Percentiles rank a stretch among this genome's conserved stretches.
phyloP scores from a whole-genome alignment of 73 alveolate species.

The Blepharisma japonicum region DNA sequence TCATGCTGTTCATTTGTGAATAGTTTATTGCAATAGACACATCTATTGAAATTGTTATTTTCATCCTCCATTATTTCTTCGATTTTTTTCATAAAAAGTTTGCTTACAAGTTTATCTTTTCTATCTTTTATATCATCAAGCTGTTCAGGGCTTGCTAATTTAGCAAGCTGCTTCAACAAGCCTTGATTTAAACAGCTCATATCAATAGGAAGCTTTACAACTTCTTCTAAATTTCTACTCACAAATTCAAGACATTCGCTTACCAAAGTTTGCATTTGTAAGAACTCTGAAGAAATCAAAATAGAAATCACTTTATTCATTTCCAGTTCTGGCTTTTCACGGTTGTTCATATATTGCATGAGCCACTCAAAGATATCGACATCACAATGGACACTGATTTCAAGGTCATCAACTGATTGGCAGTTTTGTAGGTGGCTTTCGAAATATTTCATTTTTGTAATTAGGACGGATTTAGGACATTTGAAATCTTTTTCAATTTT shows the following conservation, averaged over 20 bases:
- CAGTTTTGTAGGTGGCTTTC: conserved; percentile 53
- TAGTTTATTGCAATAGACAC: conserved; percentile 53
- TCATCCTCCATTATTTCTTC: conserved; percentile 47
- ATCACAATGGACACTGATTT: conserved; percentile 74
- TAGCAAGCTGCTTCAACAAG: conserved; percentile 39
- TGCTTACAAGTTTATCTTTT: conserved; percentile 50
- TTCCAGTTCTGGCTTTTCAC: conserved; percentile 48
- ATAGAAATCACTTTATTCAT: conserved; percentile 54
- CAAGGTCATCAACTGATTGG: conserved; percentile 58
- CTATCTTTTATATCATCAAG: conserved; percentile 48
- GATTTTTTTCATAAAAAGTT: conserved; percentile 48
- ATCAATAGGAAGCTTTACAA: conserved; percentile 62
- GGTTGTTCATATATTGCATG: conserved; percentile 46
- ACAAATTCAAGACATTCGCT: conserved; percentile 57
- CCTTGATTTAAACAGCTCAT: conserved; percentile 55
- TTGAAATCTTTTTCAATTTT: conserved; percentile 56
- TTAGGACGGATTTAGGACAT: conserved; percentile 50
- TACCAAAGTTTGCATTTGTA: conserved; percentile 50
- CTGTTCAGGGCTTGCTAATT: conserved; percentile 37
- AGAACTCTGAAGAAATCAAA: conserved; percentile 53
- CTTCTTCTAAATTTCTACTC: conserved; percentile 39
- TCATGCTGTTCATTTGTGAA: conserved; percentile 43
- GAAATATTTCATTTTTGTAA: conserved; percentile 63
- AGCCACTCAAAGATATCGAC: conserved; percentile 69
- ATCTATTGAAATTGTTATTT: conserved; percentile 33